Conservation (phyloP, 306 rosid species). For the Macrotyloma uniflorum region DNA sequence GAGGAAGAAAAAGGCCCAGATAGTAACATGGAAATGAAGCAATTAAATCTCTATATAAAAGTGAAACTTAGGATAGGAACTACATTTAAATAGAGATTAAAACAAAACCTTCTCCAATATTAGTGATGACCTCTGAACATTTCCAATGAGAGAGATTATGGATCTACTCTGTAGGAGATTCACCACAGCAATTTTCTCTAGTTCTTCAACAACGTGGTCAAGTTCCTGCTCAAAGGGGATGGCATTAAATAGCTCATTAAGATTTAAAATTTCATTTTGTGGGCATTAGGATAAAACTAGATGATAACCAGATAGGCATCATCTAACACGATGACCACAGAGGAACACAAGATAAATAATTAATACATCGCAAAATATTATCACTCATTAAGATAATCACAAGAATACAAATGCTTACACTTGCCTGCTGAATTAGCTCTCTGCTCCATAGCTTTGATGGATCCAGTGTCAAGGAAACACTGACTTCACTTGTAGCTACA, state of each 20-base stretch:
- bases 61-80: neutral
- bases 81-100: constrained; percentile 14
- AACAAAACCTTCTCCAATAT: constrained; percentile 86
- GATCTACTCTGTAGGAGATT: constrained; percentile 92
- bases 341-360: neutral
- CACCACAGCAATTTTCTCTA: constrained; percentile 95
- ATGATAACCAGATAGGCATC: neutral
- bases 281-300: constrained; percentile 10
- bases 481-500: constrained; percentile 91
- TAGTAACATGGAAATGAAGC: constrained; percentile 22
- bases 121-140: constrained; percentile 89
- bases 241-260: constrained; percentile 1
- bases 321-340: neutral
- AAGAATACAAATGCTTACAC: constrained; percentile 50
- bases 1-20: neutral
- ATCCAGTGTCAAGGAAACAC: constrained; percentile 86
- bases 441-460: constrained; percentile 93
- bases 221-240: constrained; percentile 70
- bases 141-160: constrained; percentile 95
- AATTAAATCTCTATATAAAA: constrained; percentile 7
- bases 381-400: neutral
- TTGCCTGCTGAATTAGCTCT: constrained; percentile 87
- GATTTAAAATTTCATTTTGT: neutral
- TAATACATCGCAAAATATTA: neutral
- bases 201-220: constrained; percentile 90